A percentile compares a stretch with the other conserved stretches of the same genome.
phyloP scores from a whole-genome alignment of 805 yeast genomes.

The Candida krabiensis region DNA sequence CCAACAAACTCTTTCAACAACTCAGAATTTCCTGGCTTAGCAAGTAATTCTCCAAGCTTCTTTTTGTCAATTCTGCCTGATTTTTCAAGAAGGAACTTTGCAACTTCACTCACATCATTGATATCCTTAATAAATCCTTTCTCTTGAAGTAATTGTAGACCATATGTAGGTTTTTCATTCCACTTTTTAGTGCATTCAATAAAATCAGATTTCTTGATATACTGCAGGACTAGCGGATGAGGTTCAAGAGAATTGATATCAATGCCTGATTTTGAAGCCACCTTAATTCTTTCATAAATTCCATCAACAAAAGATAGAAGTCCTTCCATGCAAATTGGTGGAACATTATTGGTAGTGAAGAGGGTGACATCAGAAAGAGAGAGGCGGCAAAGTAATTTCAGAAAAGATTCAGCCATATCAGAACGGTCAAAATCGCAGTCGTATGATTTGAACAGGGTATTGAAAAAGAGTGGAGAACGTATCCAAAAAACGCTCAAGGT shows the following conservation, averaged over 20 bases:
- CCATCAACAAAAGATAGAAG: constrained; percentile 68
- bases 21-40: constrained; percentile 66
- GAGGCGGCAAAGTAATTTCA: constrained; percentile 71
- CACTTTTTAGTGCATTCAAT: constrained; percentile 72
- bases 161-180: constrained; percentile 77
- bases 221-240: constrained; percentile 41
- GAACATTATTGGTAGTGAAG: constrained; percentile 79
- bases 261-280: constrained; percentile 27
- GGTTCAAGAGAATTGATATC: constrained; percentile 14
- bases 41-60: constrained; percentile 79
- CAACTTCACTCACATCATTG: constrained; percentile 60
- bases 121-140: constrained; percentile 57
- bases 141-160: constrained; percentile 63
- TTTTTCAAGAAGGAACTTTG: constrained; percentile 71
- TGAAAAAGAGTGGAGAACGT: constrained; percentile 74
- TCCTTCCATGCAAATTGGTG: constrained; percentile 92
- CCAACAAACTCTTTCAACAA: constrained; percentile 65
- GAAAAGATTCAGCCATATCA: constrained; percentile 66
- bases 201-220: constrained; percentile 67
- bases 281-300: constrained; percentile 51
- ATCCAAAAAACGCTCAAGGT: constrained; percentile 80
- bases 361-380: constrained; percentile 85
- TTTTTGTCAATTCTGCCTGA: constrained; percentile 86
- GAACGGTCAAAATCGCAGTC: constrained; percentile 90
- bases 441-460: constrained; percentile 73